Base-by-base conservation (phyloP, 495 filamentous ascomycete genomes). In the Aspergillus campestris region DNA sequence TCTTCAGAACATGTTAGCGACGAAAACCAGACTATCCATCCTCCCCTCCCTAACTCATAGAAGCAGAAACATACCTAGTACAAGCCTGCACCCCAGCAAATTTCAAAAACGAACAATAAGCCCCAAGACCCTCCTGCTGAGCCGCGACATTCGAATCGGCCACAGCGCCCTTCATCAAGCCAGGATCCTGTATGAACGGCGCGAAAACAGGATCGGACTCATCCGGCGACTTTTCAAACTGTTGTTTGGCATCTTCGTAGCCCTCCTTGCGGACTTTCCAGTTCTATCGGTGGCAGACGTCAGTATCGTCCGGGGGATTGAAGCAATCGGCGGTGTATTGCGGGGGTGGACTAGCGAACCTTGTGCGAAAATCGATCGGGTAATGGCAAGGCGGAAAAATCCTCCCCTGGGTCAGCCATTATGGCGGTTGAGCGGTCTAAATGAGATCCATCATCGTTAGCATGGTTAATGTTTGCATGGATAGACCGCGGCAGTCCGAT, bases 261-360 rank as follows among this genome's bases (percentile, higher is more conserved):
- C 84, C 92, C 60, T 80, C 78, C 65, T 99, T 99, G 51, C 92
- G 78, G 34, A 92, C 92, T 75, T 99, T 99, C 92, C 92, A 99
- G 59, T 85, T 81, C 83, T 92, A 57, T 31, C 40, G 42, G 28
- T n/a, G 42, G 27, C 12, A 8, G 35, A 24, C 2, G 35, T 72
- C 50, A 67, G 62, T 34, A 52, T 43, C 40, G 33, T 32, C 8
- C 5, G 13, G 7, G 12, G 11, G 8, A 36, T 8, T 18, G 31
- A 29, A 36, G 29, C 27, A 13, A 37, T 24, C 29, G 13, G 33
- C 8, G 1, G 12, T 8, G 6, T 13, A 14, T 37, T 3, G 6
- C 37, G 5, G 9, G 35, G 33, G 37, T 33, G 8, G 34, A 28
- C 34, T 9, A 48, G 57, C 75, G 53, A 58, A 87, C 84, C 78